Evolutionary conservation across 75 land plant genomes (phyloP).

Genomic region (Gnetum montanum): DNA sequence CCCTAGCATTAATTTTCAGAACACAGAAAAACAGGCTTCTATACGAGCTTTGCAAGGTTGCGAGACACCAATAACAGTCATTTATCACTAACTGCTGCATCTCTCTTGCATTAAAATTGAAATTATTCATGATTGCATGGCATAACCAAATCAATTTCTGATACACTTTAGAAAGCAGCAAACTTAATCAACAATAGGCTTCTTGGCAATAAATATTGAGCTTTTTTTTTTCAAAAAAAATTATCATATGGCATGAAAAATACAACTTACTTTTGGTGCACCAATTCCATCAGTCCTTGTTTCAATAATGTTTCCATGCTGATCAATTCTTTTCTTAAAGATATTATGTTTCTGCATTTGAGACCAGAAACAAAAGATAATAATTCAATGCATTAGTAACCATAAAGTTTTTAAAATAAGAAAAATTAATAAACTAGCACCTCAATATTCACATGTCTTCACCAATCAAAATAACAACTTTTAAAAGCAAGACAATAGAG

Average conservation of each 20-base stretch:
- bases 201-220: background rate
- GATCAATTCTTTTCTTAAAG: constrained; percentile 78
- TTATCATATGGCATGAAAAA: background rate
- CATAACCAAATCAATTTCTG: background rate
- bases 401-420: background rate
- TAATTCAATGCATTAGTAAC: background rate
- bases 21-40: too few species aligned
- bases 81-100: too few species aligned
- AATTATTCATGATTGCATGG: background rate
- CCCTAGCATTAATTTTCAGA: too few species aligned
- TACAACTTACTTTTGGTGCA: constrained; percentile 73
- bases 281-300: constrained; percentile 74
- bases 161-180: background rate
- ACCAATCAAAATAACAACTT: too few species aligned
- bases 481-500: too few species aligned
- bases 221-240: background rate
- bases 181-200: background rate
- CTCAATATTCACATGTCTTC: too few species aligned
- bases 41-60: too few species aligned
- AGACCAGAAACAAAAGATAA: too few species aligned
- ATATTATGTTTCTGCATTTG: constrained; percentile 94
- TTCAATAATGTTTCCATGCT: constrained; percentile 66
- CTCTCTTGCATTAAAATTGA: too few species aligned
- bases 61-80: too few species aligned
- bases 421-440: too few species aligned